phyloP scores from a whole-genome alignment of 2,329 filamentous ascomycete genomes.

The Epichloe festucae region DNA sequence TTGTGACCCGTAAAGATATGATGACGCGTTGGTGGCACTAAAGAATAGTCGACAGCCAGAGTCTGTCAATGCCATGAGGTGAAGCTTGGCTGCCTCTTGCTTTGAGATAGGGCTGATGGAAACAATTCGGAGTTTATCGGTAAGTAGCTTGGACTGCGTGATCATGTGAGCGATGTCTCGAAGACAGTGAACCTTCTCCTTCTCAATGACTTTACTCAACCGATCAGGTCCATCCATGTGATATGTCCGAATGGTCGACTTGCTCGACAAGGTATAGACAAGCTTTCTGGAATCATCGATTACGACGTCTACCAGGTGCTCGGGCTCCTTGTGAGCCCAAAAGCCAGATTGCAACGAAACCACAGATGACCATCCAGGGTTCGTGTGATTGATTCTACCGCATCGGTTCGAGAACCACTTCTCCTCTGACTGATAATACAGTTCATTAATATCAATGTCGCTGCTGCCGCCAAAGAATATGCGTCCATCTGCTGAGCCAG shows the following conservation, averaged over 20 bases:
- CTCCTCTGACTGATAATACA: conserved; percentile 94
- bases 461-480: conserved; percentile 81
- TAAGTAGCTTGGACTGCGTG: conserved; percentile 56
- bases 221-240: conserved; percentile 59
- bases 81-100: conserved; percentile 67
- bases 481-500: conserved; percentile 70
- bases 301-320: conserved; percentile 64
- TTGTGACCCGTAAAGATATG: conserved; percentile 47
- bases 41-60: conserved; percentile 87
- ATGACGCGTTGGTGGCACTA: conserved; percentile 71
- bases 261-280: conserved; percentile 80
- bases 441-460: conserved; percentile 82
- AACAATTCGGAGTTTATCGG: conserved; percentile 58
- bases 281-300: conserved; percentile 81
- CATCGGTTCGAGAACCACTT: conserved; percentile 88
- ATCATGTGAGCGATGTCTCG: conserved; percentile 80
- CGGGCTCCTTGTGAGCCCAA: conserved; percentile 38
- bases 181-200: conserved; percentile 46
- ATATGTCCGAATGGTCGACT: conserved; percentile 82
- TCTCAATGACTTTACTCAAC: conserved; percentile 52
- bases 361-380: conserved; percentile 55
- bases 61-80: conserved; percentile 79
- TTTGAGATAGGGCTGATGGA: conserved; percentile 76
- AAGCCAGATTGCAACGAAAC: conserved; percentile 38
- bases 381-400: conserved; percentile 79